phyloP scores from a whole-genome alignment of 331 rosid genomes.

The Phaseolus coccineus region DNA sequence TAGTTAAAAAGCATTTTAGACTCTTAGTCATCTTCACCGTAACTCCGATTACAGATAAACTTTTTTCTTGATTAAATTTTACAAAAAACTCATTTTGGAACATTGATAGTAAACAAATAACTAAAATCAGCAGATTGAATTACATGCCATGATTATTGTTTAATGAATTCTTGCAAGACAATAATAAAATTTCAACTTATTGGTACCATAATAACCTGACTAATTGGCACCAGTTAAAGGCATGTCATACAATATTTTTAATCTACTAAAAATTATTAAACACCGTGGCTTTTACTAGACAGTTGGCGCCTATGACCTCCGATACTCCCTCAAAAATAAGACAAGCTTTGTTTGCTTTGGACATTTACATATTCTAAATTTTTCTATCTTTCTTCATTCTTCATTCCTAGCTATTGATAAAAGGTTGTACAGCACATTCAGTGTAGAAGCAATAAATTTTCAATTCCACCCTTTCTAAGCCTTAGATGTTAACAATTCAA shows the following conservation, averaged over 20 bases:
- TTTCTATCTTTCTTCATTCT: not conserved
- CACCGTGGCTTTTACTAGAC: not conserved
- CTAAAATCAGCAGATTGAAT: not conserved
- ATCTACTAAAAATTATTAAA: constrained; percentile 5
- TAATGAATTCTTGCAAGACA: not conserved
- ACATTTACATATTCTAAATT: not conserved
- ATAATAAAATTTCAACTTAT: not conserved
- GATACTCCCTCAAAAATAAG: not conserved
- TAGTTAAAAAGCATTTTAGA: constrained; percentile 22
- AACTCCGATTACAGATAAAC: not conserved
- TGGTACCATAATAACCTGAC: not conserved
- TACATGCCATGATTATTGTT: not conserved
- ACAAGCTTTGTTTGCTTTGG: not conserved
- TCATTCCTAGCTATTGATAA: not conserved
- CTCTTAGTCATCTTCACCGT: not conserved
- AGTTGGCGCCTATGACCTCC: constrained; percentile 5
- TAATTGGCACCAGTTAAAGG: not conserved
- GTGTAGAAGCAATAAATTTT: constrained; percentile 11
- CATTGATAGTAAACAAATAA: not conserved
- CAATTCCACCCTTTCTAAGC: not conserved
- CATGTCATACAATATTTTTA: not conserved
- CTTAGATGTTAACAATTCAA: not conserved
- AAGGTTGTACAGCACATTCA: constrained; percentile 20
- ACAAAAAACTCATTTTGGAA: constrained; percentile 1
- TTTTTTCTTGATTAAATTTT: constrained; percentile 3